phyloP scores from a whole-genome alignment of 1,284 basidiomycete genomes.

The Mycena citricolor region DNA sequence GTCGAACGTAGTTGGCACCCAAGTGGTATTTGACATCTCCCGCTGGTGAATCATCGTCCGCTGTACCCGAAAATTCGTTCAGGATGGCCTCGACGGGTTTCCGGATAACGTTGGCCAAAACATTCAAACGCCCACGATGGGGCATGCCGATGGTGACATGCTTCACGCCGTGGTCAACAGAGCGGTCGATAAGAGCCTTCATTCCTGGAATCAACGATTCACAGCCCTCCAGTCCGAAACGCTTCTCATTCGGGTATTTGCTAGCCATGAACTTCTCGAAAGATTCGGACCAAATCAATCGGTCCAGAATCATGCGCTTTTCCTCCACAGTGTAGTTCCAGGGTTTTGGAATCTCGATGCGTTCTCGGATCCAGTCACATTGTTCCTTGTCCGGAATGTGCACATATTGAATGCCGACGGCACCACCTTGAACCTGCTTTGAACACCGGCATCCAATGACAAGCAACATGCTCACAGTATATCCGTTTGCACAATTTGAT shows the following conservation, averaged over 20 bases:
- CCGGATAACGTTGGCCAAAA: conserved; percentile 97
- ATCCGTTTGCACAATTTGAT: conserved; percentile 91
- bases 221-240: conserved; percentile 98
- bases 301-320: conserved; percentile 98
- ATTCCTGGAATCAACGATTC: conserved; percentile 98
- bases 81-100: conserved; percentile 98
- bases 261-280: conserved; percentile 98
- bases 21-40: conserved; percentile 99
- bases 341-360: conserved; percentile 95
- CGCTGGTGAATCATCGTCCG: conserved; percentile 76
- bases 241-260: conserved; percentile 99
- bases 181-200: conserved; percentile 98
- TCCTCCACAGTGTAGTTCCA: conserved; percentile 98
- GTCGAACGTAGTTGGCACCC: conserved; percentile 98
- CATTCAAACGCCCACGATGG: conserved; percentile 97
- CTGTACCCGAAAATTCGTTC: conserved; percentile 90
- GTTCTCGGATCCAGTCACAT: conserved; percentile 99
- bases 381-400: conserved; percentile 99
- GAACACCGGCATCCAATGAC: conserved; percentile 8
- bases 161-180: conserved; percentile 95
- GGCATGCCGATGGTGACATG: conserved; percentile 99
- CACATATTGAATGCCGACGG: conserved; percentile 95
- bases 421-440: conserved; percentile 61
- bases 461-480: conserved; percentile 72
- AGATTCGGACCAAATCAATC: conserved; percentile 98